Conservation (phyloP, 257 asterid genomes). For the Solanum arcanum region DNA sequence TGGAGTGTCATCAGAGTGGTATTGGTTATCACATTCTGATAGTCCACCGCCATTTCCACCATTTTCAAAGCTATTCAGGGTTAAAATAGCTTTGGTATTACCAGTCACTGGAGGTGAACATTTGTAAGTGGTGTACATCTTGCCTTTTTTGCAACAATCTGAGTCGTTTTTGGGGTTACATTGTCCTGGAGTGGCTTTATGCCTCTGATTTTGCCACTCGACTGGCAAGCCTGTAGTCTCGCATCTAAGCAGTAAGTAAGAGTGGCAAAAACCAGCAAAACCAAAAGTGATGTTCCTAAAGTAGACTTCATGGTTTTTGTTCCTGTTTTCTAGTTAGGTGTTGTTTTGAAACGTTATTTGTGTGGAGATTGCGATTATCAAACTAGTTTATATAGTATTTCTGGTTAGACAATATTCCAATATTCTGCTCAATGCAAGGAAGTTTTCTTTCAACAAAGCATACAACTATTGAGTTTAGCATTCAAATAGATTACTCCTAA, state of each 20-base stretch:
- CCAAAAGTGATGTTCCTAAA: not conserved
- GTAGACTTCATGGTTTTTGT: not conserved
- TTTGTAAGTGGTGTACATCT: too few relatives aligned
- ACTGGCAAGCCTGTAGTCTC: too few relatives aligned
- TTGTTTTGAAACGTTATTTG: not conserved
- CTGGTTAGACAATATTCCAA: too few relatives aligned
- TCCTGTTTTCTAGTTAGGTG: not conserved
- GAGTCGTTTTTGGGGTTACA: not conserved
- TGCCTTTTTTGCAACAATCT: not conserved
- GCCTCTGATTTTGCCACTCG: too few relatives aligned
- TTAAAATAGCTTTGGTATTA: not conserved
- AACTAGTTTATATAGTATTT: too few relatives aligned
- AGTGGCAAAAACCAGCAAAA: not conserved
- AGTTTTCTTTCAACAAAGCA: too few relatives aligned
- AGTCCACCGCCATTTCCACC: not conserved
- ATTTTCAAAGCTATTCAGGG: too few relatives aligned
- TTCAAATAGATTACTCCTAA: too few relatives aligned
- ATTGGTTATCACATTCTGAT: slow-evolving; percentile 26
- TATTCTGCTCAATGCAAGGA: too few relatives aligned
- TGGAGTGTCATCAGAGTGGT: slow-evolving; percentile 16
- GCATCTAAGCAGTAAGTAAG: too few relatives aligned
- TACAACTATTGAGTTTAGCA: too few relatives aligned
- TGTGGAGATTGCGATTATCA: not conserved
- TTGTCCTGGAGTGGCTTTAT: too few relatives aligned
- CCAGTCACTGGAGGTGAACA: slow-evolving; percentile 21